Percentiles rank a stretch among this genome's conserved stretches.
Conservation (phyloP, 306 rosid genomes). For the Inga oerstediana region DNA sequence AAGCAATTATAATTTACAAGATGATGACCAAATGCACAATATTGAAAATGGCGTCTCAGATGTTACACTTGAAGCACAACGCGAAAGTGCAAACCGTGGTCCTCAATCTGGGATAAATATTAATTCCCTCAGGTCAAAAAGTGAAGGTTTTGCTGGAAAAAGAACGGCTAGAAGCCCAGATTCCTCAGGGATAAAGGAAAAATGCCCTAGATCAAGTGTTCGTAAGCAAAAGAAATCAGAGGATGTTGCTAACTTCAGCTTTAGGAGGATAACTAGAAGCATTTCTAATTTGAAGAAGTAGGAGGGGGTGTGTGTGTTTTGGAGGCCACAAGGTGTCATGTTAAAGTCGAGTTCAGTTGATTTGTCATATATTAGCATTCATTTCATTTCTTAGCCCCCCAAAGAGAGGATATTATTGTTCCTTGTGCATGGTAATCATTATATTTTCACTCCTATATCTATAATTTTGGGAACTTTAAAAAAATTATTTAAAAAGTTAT, state of each 20-base stretch:
- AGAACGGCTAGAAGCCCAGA: not conserved
- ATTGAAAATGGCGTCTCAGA: constrained; percentile 26
- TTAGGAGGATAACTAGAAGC: constrained; percentile 36
- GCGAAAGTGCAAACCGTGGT: not conserved
- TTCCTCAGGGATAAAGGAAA: not conserved
- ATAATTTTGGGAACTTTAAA: no score
- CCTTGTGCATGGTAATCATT: no score
- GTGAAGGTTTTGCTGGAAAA: constrained; percentile 4
- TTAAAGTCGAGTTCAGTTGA: not conserved
- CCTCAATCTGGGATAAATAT: not conserved
- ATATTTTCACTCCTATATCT: no score
- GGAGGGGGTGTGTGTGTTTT: not conserved
- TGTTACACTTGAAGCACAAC: constrained; percentile 22
- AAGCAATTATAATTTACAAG: constrained; percentile 1
- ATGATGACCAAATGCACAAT: not conserved
- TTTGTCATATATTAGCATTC: not conserved
- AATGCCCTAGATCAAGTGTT: not conserved
- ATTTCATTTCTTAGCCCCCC: not conserved
- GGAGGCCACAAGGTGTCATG: not conserved
- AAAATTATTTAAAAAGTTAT: no score
- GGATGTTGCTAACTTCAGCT: not conserved
- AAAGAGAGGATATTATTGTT: no score
- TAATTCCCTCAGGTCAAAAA: not conserved
- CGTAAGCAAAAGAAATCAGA: constrained; percentile 18
- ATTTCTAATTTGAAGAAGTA: constrained; percentile 19